Evolutionary conservation across 2,329 filamentous ascomycete species (phyloP).

Genomic region (Alternaria alternata): DNA sequence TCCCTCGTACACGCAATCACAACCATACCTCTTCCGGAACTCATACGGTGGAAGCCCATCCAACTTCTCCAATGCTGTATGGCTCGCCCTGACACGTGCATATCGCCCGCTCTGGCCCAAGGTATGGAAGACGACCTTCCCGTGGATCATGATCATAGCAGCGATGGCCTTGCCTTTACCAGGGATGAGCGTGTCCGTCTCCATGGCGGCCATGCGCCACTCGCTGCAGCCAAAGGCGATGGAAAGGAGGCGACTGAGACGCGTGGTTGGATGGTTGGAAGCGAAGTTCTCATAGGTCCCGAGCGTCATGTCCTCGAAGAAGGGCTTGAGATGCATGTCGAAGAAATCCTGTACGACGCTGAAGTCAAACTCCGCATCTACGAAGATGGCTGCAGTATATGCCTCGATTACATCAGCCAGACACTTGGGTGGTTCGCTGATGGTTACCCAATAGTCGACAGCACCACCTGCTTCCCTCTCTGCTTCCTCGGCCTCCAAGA

Average conservation of each 20-base stretch:
- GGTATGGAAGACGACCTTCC: constrained; percentile 69
- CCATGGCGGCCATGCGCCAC: constrained; percentile 55
- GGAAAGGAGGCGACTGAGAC: constrained; percentile 70
- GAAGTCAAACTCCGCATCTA: constrained; percentile 86
- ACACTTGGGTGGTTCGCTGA: constrained; percentile 72
- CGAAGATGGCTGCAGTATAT: constrained; percentile 87
- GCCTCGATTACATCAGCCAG: constrained; percentile 90
- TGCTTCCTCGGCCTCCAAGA: constrained; percentile 65
- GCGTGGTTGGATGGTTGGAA: constrained; percentile 81
- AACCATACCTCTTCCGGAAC: constrained; percentile 69
- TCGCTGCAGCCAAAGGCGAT: constrained; percentile 71
- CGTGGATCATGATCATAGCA: constrained; percentile 80
- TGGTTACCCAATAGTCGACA: constrained; percentile 72
- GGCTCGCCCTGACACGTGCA: constrained; percentile 74
- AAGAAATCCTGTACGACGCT: constrained; percentile 79
- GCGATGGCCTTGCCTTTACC: constrained; percentile 61
- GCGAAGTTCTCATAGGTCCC: constrained; percentile 79
- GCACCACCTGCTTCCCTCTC: constrained; percentile 59
- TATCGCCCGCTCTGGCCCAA: constrained; percentile 72
- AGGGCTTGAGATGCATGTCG: constrained; percentile 73
- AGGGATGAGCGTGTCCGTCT: constrained; percentile 57
- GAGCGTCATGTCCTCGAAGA: constrained; percentile 83
- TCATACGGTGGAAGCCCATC: constrained; percentile 62
- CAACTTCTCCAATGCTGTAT: constrained; percentile 62
- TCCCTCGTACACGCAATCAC: constrained; percentile 63